Evolutionary conservation across 2,329 filamentous ascomycete genomes (phyloP).

Genomic region (Nigrospora osmanthi): DNA sequence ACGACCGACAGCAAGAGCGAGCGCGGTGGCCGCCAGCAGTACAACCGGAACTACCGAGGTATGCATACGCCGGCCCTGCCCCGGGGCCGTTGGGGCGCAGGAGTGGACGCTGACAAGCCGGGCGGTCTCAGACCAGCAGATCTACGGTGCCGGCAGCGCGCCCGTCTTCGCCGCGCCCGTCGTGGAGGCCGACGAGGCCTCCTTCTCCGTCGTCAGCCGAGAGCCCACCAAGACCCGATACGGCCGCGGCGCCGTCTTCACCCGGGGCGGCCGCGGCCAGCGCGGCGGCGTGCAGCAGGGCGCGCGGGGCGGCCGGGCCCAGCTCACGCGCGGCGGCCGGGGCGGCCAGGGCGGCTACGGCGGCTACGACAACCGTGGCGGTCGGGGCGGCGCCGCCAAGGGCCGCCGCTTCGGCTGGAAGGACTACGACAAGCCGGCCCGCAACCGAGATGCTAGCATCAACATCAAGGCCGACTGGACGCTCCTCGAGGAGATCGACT

Average conservation of each 20-base stretch:
- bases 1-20: constrained; percentile 83
- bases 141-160: constrained; percentile 84
- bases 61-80: constrained; percentile 11
- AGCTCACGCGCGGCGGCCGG: constrained; percentile 64
- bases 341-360: constrained; percentile 58
- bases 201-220: constrained; percentile 96
- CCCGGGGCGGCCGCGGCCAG: constrained; percentile 76
- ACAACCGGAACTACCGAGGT: constrained; percentile 93
- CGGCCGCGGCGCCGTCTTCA: constrained; percentile 83
- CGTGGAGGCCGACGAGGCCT: constrained; percentile 82
- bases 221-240: constrained; percentile 82
- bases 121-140: constrained; percentile 69
- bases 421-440: constrained; percentile 95
- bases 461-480: constrained; percentile 95
- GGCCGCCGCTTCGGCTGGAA: constrained; percentile 95
- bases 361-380: constrained; percentile 66
- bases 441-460: constrained; percentile 92
- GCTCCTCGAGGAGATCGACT: constrained; percentile 97
- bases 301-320: constrained; percentile 47
- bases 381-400: constrained; percentile 61
- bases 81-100: too few species aligned
- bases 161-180: constrained; percentile 84
- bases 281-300: constrained; percentile 61
- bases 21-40: constrained; percentile 74
- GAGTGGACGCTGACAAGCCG: too few species aligned